These are phyloP conservation scores for Umbelopsis ramanniana DNA, from an alignment of 192 early-diverging fungal genomes.

Conservation along the genomic window DNA sequence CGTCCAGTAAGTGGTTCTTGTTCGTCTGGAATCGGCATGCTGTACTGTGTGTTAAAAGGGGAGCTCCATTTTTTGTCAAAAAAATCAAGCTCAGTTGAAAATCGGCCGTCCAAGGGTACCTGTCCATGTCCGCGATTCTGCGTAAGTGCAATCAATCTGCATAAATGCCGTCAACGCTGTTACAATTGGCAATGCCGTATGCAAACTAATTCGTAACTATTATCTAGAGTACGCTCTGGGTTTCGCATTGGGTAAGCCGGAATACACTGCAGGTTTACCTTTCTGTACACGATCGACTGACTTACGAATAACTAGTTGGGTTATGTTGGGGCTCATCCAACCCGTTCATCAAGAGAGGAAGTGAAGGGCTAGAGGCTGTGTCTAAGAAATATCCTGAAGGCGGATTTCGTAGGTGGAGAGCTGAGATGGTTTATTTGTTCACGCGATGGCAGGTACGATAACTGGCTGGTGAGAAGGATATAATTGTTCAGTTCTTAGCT, in stretches of 20 bases:
- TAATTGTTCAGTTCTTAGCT: neutral
- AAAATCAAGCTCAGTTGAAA: neutral
- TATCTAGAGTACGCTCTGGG: neutral
- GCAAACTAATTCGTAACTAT: neutral
- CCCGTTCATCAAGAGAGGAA: slow-evolving; percentile 92
- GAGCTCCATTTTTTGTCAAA: no score
- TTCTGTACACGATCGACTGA: neutral
- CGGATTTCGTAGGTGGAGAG: slow-evolving; percentile 61
- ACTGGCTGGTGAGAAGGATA: neutral
- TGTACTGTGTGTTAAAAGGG: neutral
- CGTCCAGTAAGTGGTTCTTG: neutral
- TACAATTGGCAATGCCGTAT: neutral
- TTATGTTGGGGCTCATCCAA: slow-evolving; percentile 97
- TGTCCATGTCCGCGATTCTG: slow-evolving; percentile 9
- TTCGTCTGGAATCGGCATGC: neutral
- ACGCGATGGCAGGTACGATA: slow-evolving; percentile 82
- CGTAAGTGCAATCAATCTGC: neutral
- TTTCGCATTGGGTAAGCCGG: neutral
- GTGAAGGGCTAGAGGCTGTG: slow-evolving; percentile 77
- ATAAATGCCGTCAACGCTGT: neutral
- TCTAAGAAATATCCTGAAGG: slow-evolving; percentile 38
- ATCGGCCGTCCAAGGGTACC: neutral
- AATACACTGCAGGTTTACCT: no score
- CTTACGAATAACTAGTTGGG: slow-evolving; percentile 55
- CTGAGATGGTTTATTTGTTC: slow-evolving; percentile 75